Conservation (phyloP, 768 basidiomycete genomes). For the Lactarius trivialis region DNA sequence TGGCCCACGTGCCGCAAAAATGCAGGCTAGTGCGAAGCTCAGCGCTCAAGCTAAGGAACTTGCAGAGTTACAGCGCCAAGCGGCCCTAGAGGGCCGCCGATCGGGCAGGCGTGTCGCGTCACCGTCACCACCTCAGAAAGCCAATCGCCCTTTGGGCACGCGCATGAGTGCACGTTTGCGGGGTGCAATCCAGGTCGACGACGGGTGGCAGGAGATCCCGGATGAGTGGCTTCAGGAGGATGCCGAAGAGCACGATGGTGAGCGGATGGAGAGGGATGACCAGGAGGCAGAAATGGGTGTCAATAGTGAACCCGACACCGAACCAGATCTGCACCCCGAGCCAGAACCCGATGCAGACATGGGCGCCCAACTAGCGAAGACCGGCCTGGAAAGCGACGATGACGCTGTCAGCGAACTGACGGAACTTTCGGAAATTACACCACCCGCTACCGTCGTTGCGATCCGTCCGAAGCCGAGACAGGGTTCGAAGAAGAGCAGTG, state of each 20-base stretch:
- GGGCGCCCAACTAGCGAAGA: slow-evolving; percentile 28
- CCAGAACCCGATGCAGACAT: slow-evolving; percentile 24
- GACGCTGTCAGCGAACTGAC: slow-evolving; percentile 70
- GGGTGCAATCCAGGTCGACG: slow-evolving; percentile 38
- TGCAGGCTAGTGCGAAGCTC: slow-evolving; percentile 61
- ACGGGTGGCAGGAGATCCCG: slow-evolving; percentile 73
- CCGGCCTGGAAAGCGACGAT: slow-evolving; percentile 55
- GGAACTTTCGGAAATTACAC: slow-evolving; percentile 53
- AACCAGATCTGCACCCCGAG: slow-evolving; percentile 14
- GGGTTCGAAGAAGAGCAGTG: slow-evolving; percentile 6
- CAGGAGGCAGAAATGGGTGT: slow-evolving; percentile 21
- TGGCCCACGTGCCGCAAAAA: slow-evolving; percentile 59
- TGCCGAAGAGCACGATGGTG: slow-evolving; percentile 20
- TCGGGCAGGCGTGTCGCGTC: slow-evolving; percentile 15
- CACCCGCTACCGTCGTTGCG: slow-evolving; percentile 24
- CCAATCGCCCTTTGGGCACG: slow-evolving; percentile 42
- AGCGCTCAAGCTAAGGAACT: slow-evolving; percentile 64
- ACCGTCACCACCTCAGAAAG: slow-evolving; percentile 14
- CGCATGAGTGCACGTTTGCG: slow-evolving; percentile 61
- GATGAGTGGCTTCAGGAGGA: slow-evolving; percentile 56
- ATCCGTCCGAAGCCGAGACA: slow-evolving; percentile 20
- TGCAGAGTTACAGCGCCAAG: slow-evolving; percentile 53
- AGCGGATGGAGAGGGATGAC: slow-evolving; percentile 17
- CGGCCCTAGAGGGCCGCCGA: slow-evolving; percentile 27
- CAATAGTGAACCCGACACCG: slow-evolving; percentile 3